A percentile compares a stretch with the other conserved stretches of the same genome.
Conservation (phyloP, 495 filamentous ascomycete species). For the Poronia punctata region DNA sequence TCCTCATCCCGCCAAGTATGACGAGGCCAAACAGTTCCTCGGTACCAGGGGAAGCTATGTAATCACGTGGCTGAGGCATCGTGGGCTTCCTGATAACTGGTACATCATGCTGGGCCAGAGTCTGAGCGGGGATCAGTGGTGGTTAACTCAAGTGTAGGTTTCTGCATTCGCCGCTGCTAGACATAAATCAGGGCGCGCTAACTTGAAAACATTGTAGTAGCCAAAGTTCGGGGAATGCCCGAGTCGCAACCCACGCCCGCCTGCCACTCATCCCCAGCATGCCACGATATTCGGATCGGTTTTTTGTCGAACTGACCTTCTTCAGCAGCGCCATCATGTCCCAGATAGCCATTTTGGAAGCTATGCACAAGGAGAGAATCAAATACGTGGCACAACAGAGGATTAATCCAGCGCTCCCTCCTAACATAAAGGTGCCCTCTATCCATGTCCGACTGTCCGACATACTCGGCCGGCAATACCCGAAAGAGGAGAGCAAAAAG, state of each 20-base stretch:
- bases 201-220: conserved; percentile 13
- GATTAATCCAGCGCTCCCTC: conserved; percentile 19
- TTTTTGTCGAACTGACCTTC: conserved; percentile 34
- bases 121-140: conserved; percentile 70
- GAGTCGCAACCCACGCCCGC: conserved; percentile 25
- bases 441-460: conserved; percentile 39
- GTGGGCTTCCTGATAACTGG: conserved; percentile 59
- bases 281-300: conserved; percentile 27
- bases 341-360: conserved; percentile 36
- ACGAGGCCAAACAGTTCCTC: conserved; percentile 56
- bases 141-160: conserved; percentile 57
- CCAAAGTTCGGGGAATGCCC: conserved; percentile 14
- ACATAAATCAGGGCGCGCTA: conserved; percentile 7
- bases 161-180: conserved; percentile 3
- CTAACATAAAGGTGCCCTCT: conserved; percentile 34
- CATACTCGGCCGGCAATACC: conserved; percentile 25
- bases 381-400: conserved; percentile 18
- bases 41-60: conserved; percentile 50
- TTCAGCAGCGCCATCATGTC: conserved; percentile 36
- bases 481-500: conserved; percentile 10
- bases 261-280: conserved; percentile 31
- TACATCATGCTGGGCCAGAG: conserved; percentile 60
- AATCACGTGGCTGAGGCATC: conserved; percentile 56
- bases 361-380: conserved; percentile 33
- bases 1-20: conserved; percentile 41